Percentiles rank a stretch among this genome's conserved stretches.
Conservation (phyloP, 73 alveolate species). For the Paramecium tetraurelia region DNA sequence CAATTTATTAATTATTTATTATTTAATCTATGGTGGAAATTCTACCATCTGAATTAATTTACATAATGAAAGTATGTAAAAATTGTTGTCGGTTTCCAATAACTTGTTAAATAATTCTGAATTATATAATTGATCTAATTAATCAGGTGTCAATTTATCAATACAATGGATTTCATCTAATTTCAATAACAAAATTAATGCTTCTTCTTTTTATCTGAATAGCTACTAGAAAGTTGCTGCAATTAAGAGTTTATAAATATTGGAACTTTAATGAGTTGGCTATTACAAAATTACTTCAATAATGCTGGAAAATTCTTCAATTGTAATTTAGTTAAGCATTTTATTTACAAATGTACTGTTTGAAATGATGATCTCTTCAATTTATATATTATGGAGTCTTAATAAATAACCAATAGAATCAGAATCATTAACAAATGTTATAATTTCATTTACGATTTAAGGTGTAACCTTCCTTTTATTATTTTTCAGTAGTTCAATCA, state of each 20-base stretch:
- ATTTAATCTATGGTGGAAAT: not conserved
- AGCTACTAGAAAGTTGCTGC: conserved; percentile 24
- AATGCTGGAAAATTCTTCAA: not conserved
- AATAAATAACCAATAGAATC: not conserved
- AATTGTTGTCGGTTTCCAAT: not conserved
- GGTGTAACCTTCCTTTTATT: not conserved
- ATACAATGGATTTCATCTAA: conserved; percentile 5
- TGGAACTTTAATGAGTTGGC: not conserved
- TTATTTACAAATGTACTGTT: not conserved
- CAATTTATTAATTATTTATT: not conserved
- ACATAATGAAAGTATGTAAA: not conserved
- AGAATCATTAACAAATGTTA: not conserved
- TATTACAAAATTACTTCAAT: not conserved
- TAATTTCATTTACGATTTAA: not conserved
- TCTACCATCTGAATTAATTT: not conserved
- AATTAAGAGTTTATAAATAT: conserved; percentile 4
- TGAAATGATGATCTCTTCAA: not conserved
- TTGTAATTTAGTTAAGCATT: not conserved
- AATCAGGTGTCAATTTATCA: conserved; percentile 22
- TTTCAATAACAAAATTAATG: not conserved
- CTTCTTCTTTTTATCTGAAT: not conserved
- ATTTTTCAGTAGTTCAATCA: not conserved
- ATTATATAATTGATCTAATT: not conserved
- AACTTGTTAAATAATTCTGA: not conserved
- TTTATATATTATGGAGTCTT: not conserved